These are phyloP conservation scores for Centaurea solstitialis DNA, from an alignment of 129 eudicot genomes.

Conservation along the genomic window DNA sequence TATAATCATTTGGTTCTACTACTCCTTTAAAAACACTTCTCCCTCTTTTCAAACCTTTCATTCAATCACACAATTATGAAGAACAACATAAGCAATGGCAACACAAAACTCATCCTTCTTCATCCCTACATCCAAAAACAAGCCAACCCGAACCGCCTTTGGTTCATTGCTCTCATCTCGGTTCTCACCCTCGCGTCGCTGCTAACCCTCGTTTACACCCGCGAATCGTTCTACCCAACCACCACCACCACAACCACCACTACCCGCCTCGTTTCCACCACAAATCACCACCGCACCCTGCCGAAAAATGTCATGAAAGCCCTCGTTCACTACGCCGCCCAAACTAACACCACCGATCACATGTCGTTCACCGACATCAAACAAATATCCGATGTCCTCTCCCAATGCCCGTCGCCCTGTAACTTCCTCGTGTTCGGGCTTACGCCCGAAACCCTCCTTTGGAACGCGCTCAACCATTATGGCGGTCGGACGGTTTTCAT, in stretches of 20 bases:
- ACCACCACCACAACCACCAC: slow-evolving; percentile 30
- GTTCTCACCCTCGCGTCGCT: slow-evolving; percentile 69
- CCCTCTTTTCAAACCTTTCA: slow-evolving; percentile 9
- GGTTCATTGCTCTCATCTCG: slow-evolving; percentile 77
- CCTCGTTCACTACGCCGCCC: slow-evolving; percentile 82
- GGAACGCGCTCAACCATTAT: slow-evolving; percentile 74
- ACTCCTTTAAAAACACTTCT: slow-evolving; percentile 34
- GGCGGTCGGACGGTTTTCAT: slow-evolving; percentile 85
- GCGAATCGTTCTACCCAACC: slow-evolving; percentile 61
- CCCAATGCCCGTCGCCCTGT: slow-evolving; percentile 75
- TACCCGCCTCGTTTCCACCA: slow-evolving; percentile 17
- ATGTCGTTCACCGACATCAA: slow-evolving; percentile 74
- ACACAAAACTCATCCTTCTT: slow-evolving; percentile 87
- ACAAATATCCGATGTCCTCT: slow-evolving; percentile 63
- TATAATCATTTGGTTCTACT: background rate
- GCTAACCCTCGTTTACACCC: slow-evolving; percentile 72
- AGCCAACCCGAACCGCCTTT: slow-evolving; percentile 70
- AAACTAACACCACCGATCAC: slow-evolving; percentile 60
- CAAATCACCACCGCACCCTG: slow-evolving; percentile 38
- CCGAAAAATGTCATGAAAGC: slow-evolving; percentile 65
- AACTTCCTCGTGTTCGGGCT: slow-evolving; percentile 87
- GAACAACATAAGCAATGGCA: slow-evolving; percentile 60
- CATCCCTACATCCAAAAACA: slow-evolving; percentile 98
- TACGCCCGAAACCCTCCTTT: slow-evolving; percentile 80
- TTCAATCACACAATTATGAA: slow-evolving; percentile 44